Evolutionary conservation across 306 rosid species (phyloP).

Genomic region (Gynostemma pentaphyllum): DNA sequence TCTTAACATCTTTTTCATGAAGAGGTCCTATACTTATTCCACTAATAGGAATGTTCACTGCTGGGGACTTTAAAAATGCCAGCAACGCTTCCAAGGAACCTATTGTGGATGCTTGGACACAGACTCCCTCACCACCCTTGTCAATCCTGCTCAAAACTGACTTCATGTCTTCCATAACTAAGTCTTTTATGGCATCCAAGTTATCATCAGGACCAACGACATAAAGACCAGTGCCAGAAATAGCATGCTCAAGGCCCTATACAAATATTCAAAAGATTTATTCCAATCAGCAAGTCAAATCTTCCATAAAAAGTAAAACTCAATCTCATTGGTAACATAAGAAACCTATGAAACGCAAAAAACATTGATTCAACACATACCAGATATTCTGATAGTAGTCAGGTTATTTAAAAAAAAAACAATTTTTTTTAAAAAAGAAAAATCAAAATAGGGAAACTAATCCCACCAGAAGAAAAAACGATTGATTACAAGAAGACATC

Average conservation of each 20-base stretch:
- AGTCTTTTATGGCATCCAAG: slow-evolving; percentile 58
- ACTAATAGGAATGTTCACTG: slow-evolving; percentile 86
- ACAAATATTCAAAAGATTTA: slow-evolving; percentile 12
- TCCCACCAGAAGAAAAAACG: not conserved
- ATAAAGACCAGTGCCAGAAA: slow-evolving; percentile 80
- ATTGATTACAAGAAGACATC: no score
- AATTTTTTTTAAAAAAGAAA: not conserved
- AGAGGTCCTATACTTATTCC: slow-evolving; percentile 92
- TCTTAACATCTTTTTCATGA: slow-evolving; percentile 92
- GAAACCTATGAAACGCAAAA: not conserved
- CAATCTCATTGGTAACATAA: not conserved
- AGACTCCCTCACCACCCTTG: slow-evolving; percentile 88
- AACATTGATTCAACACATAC: not conserved
- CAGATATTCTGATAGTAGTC: not conserved
- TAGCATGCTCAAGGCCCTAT: slow-evolving; percentile 95
- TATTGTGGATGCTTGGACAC: slow-evolving; percentile 94
- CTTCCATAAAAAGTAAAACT: not conserved
- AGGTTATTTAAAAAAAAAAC: not conserved
- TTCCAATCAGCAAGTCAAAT: not conserved
- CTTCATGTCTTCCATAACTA: slow-evolving; percentile 76
- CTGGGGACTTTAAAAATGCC: slow-evolving; percentile 85
- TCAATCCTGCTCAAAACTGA: slow-evolving; percentile 84
- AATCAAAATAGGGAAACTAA: not conserved
- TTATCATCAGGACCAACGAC: slow-evolving; percentile 81
- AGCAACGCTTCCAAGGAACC: slow-evolving; percentile 94